phyloP scores from a whole-genome alignment of 805 yeast genomes.

The Soucietia sequanensis region DNA sequence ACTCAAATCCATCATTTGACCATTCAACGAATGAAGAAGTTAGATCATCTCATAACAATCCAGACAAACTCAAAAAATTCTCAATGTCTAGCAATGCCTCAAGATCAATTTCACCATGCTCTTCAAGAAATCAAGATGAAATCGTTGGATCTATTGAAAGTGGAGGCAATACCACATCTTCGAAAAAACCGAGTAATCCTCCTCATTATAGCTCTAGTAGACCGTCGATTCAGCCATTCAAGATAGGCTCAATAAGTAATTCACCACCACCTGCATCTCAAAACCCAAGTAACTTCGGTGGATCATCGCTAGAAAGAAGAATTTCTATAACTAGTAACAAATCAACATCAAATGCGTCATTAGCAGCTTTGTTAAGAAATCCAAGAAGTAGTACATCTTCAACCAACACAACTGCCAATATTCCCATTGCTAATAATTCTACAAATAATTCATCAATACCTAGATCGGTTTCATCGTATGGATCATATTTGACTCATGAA shows the following conservation, averaged over 20 bases:
- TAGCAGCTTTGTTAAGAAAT: constrained; percentile 52
- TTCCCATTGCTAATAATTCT: constrained; percentile 19
- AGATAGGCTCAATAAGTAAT: constrained; percentile 55
- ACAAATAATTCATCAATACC: constrained; percentile 23
- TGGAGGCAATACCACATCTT: no score
- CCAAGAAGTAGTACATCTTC: constrained; percentile 47
- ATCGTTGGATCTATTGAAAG: neutral
- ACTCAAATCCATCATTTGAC: no score
- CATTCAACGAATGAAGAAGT: no score
- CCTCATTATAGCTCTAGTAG: constrained; percentile 6
- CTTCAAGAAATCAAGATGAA: neutral
- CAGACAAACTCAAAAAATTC: no score
- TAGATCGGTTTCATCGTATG: constrained; percentile 39
- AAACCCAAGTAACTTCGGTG: constrained; percentile 22
- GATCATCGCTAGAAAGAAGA: constrained; percentile 34
- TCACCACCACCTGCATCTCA: constrained; percentile 27
- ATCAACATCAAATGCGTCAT: constrained; percentile 51
- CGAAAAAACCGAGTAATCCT: no score
- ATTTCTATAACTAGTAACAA: constrained; percentile 45
- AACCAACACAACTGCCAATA: constrained; percentile 24
- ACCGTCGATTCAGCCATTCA: constrained; percentile 57
- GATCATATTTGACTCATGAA: constrained; percentile 30
- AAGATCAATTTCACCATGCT: neutral
- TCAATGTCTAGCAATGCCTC: no score
- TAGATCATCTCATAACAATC: no score